Evolutionary conservation across 1,284 basidiomycete genomes (phyloP).

Genomic region (Phaffia rhodozyma): DNA sequence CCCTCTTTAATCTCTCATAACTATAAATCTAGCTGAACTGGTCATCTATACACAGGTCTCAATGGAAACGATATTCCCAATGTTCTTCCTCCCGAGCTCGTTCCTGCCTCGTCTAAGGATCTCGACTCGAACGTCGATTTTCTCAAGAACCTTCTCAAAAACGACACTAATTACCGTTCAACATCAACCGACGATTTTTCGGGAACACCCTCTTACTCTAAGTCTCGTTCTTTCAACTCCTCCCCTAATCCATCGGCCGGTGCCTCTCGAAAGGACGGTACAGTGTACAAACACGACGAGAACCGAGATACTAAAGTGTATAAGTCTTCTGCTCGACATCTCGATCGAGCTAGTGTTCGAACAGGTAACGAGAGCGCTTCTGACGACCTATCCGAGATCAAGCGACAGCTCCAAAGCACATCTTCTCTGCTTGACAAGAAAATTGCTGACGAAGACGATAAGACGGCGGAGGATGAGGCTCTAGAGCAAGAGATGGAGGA

Average conservation of each 20-base stretch:
- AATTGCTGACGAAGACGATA: conserved; percentile 48
- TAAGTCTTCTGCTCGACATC: conserved; percentile 72
- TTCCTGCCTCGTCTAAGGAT: conserved; percentile 84
- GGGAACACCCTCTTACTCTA: conserved; percentile 47
- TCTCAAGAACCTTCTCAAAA: conserved; percentile 76
- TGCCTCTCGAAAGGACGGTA: conserved; percentile 64
- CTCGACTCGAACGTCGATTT: conserved; percentile 85
- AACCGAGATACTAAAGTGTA: conserved; percentile 50
- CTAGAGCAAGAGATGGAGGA: conserved; percentile 84
- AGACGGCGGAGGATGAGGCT: conserved; percentile 68
- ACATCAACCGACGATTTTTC: conserved; percentile 41
- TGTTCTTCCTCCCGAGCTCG: conserved; percentile 71
- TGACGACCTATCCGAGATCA: conserved; percentile 70
- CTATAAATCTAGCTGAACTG: not conserved
- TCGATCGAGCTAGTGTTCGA: conserved; percentile 75
- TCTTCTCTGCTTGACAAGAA: conserved; percentile 67
- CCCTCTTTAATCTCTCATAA: not conserved
- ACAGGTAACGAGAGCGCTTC: conserved; percentile 58
- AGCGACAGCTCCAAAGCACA: conserved; percentile 70
- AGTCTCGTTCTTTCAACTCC: conserved; percentile 56
- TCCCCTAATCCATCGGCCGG: conserved; percentile 44
- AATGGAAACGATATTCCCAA: conserved; percentile 89
- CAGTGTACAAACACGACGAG: conserved; percentile 80
- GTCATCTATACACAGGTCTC: conserved; percentile 44
- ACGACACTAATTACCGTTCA: conserved; percentile 57